Evolutionary conservation across 352 stramenopile species (phyloP).

Genomic region (Phytophthora quininea): DNA sequence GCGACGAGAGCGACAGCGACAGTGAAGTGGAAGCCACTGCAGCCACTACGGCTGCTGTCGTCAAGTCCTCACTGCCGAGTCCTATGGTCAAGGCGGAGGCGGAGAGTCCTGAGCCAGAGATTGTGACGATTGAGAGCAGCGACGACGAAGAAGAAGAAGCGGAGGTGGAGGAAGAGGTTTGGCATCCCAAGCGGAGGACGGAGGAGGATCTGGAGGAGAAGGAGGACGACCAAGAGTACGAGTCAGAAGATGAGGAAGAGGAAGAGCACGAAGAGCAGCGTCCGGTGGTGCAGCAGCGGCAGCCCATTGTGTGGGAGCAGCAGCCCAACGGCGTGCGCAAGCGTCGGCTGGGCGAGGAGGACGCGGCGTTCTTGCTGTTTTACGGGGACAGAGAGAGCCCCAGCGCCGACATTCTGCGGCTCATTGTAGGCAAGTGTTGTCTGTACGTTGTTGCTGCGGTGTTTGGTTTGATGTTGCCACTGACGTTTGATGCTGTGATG

Average conservation of each 20-base stretch:
- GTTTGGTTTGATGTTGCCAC: conserved; percentile 1
- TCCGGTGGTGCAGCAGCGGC: conserved; percentile 3
- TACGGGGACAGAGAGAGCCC: conserved; percentile 60
- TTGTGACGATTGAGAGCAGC: conserved; percentile 48
- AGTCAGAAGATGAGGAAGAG: conserved; percentile 17
- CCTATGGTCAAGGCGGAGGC: conserved; percentile 12
- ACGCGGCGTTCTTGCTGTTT: conserved; percentile 75
- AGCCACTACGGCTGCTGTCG: background rate
- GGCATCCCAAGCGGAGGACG: conserved; percentile 29
- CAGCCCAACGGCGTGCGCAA: conserved; percentile 25
- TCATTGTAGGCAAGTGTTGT: conserved; percentile 58
- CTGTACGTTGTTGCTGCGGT: background rate
- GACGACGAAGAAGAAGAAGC: conserved; percentile 28
- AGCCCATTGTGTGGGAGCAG: conserved; percentile 14
- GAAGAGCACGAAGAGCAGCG: too few species aligned
- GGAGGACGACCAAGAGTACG: conserved; percentile 35
- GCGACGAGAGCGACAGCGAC: conserved; percentile 32
- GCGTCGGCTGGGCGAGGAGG: conserved; percentile 59
- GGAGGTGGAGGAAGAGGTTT: conserved; percentile 25
- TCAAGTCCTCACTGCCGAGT: background rate
- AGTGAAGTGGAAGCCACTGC: conserved; percentile 20
- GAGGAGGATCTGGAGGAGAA: conserved; percentile 29
- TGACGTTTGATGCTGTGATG: conserved; percentile 5
- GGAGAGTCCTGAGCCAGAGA: conserved; percentile 7
- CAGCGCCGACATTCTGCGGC: conserved; percentile 48